Percentiles rank a stretch among this genome's conserved stretches.
Conservation (phyloP, 1,284 basidiomycete genomes). For the Tranzscheliella williamsii region DNA sequence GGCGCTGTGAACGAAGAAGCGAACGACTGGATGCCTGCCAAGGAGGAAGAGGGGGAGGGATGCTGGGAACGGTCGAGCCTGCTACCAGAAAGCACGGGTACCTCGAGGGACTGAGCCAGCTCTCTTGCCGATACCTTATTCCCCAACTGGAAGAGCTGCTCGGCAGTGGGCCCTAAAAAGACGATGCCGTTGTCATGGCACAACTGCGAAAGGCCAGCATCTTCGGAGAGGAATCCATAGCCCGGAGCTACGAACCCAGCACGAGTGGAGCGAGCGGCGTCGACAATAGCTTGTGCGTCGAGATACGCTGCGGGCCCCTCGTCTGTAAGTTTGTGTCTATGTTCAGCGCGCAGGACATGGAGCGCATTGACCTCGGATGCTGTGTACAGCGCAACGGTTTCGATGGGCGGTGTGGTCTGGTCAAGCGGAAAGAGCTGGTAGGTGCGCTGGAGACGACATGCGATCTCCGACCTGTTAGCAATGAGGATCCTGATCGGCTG, state of each 20-base stretch:
- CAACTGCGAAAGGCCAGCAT: constrained; percentile 19
- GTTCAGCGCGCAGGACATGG: constrained; percentile 14
- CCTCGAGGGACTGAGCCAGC: constrained; percentile 3
- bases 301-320: constrained; percentile 40
- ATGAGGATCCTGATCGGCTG: too few relatives aligned
- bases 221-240: constrained; percentile 28
- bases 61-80: not conserved
- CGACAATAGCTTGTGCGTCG: constrained; percentile 62
- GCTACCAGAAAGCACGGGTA: constrained; percentile 19
- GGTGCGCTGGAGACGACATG: constrained; percentile 32
- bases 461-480: constrained; percentile 47
- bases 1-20: not conserved
- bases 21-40: constrained; percentile 16
- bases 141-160: constrained; percentile 12
- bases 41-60: not conserved
- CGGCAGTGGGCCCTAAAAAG: constrained; percentile 13
- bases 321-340: constrained; percentile 45
- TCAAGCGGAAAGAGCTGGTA: constrained; percentile 19
- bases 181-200: constrained; percentile 7
- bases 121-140: constrained; percentile 17
- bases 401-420: constrained; percentile 3
- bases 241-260: constrained; percentile 63
- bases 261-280: constrained; percentile 64
- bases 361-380: constrained; percentile 17
- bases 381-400: constrained; percentile 25